These are phyloP conservation scores for Colletotrichum tropicicola DNA, from an alignment of 2,329 filamentous ascomycete genomes.

Conservation along the genomic window DNA sequence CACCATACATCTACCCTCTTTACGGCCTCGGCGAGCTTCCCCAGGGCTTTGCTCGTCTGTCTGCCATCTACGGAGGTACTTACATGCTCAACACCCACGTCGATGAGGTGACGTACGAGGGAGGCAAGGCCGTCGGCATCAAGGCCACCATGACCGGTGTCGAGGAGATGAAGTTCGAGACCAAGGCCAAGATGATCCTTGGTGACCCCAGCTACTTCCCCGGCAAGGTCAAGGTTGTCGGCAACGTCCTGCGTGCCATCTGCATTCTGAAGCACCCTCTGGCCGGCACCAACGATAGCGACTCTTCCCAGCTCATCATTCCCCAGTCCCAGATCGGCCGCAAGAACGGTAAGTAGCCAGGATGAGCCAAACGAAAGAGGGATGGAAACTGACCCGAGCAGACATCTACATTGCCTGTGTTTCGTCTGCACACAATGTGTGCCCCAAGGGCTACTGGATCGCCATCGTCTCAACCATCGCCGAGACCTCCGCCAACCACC, in stretches of 20 bases:
- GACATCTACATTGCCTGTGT: slow-evolving; percentile 98
- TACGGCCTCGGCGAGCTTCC: slow-evolving; percentile 98
- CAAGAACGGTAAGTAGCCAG: slow-evolving; percentile 80
- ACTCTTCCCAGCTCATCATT: slow-evolving; percentile 95
- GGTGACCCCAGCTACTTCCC: slow-evolving; percentile 98
- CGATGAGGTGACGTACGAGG: slow-evolving; percentile 88
- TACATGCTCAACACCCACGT: slow-evolving; percentile 99
- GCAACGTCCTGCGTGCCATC: slow-evolving; percentile 94
- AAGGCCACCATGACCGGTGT: slow-evolving; percentile 95
- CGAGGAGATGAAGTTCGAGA: slow-evolving; percentile 94
- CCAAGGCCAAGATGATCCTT: slow-evolving; percentile 94
- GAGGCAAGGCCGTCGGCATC: slow-evolving; percentile 89
- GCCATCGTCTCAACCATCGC: slow-evolving; percentile 98
- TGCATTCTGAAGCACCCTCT: slow-evolving; percentile 97
- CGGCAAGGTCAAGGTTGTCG: slow-evolving; percentile 84
- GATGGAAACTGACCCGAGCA: slow-evolving; percentile 44
- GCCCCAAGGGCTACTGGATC: slow-evolving; percentile 98
- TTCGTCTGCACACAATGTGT: slow-evolving; percentile 95
- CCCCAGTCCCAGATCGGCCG: slow-evolving; percentile 97
- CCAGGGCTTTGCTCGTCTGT: slow-evolving; percentile 96
- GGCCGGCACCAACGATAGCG: slow-evolving; percentile 85
- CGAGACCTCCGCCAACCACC: slow-evolving; percentile 90
- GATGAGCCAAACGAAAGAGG: not conserved
- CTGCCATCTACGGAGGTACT: slow-evolving; percentile 97
- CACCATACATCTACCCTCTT: slow-evolving; percentile 98